A percentile compares a stretch with the other conserved stretches of the same genome.
phyloP scores from a whole-genome alignment of 305 asterid species.

The Solanum hybrid region DNA sequence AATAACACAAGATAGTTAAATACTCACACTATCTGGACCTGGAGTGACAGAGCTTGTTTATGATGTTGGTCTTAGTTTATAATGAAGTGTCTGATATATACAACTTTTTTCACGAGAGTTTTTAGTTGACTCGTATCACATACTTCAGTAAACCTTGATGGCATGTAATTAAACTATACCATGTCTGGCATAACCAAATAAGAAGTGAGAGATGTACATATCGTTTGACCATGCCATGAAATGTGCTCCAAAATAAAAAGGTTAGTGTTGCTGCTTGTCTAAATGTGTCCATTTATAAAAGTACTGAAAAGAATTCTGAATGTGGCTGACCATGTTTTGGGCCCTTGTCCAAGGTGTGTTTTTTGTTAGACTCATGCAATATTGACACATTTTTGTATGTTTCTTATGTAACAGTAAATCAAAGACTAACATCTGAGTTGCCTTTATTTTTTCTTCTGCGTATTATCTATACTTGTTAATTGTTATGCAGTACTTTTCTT shows the following conservation, averaged over 20 bases:
- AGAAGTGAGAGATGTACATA: background rate
- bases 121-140: background rate
- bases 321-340: background rate
- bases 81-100: background rate
- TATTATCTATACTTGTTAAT: background rate
- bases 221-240: background rate
- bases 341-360: background rate
- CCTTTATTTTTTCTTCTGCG: background rate
- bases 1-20: conserved; percentile 1
- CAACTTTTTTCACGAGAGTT: background rate
- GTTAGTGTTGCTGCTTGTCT: background rate
- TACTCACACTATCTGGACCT: background rate
- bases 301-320: background rate
- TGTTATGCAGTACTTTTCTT: background rate
- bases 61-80: background rate
- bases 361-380: background rate
- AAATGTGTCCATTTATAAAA: background rate
- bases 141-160: background rate
- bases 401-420: background rate
- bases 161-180: background rate
- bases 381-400: background rate
- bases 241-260: background rate
- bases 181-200: background rate
- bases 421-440: background rate
- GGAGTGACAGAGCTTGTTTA: background rate